Evolutionary conservation across 2,329 filamentous ascomycete genomes (phyloP), one percentile per base, ranked within the genome.

Genomic region (Pestalotiopsis sp.): DNA sequence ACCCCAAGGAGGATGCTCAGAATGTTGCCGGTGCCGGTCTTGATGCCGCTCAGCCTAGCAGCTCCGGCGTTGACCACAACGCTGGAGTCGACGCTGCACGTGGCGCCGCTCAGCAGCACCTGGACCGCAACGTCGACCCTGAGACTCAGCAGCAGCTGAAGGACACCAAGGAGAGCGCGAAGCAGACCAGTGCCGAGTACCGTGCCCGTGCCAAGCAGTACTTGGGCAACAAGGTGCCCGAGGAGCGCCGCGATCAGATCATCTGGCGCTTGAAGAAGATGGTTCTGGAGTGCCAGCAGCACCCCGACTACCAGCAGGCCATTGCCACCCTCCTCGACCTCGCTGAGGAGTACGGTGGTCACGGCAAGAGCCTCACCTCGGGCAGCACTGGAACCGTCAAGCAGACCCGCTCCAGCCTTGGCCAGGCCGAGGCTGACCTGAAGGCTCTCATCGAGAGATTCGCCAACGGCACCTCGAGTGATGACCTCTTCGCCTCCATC

Each of bases 251-350:
- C 70, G 94, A 98, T 7, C 94, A 97, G 85, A 91, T 91, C 68
- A 91, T 98, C 75, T 97, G 91, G 88, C 93, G 96, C 49, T 83
- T 99, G 73, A 99, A 90, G 90, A 98, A 98, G 89, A 97, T 98
- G 92, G 84, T 99, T 52, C 90, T 98, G 60, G 96, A 99, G 82
- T 94, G 97, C 75, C 96, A 99, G 83, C 93, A 95, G 68, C 96
- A 98, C 78, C 89, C 93, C 69, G 95, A 99, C 76, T 99, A 98
- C 81, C 91, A 95, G 74, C 88, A 92, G 80, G 96, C 96, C n/a
- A 91, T 99, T 72, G 90, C 94, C 75, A 97, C 95, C 3, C 85
- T 99, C 5, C 87, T 99, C 38, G 85, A 89, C 57, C 85, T 99
- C 63, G 94, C 94, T 6, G 94, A 97, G 82, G 89, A 91, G 73